Conservation (phyloP, 2,329 filamentous ascomycete genomes). For the Aspergillus tubingensis region DNA sequence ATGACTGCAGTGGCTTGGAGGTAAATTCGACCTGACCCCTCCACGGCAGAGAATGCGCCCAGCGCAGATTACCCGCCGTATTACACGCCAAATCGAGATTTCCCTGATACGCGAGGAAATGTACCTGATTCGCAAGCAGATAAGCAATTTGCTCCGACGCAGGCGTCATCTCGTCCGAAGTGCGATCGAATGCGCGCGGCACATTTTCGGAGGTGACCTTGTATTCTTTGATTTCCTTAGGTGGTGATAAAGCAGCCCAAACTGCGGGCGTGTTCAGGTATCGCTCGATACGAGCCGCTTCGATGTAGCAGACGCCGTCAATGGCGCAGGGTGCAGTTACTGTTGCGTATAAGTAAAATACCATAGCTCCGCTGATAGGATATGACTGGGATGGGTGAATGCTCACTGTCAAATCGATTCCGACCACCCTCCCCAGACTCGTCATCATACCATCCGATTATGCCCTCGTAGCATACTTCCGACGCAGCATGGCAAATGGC, state of each 20-base stretch:
- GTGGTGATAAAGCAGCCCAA: conserved; percentile 21
- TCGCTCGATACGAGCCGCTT: conserved; percentile 17
- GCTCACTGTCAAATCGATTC: conserved; percentile 29
- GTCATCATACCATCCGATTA: conserved; percentile 22
- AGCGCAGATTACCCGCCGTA: conserved; percentile 27
- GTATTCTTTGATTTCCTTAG: conserved; percentile 18
- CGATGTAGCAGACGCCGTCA: conserved; percentile 25
- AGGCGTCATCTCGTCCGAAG: conserved; percentile 18
- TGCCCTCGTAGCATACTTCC: conserved; percentile 18
- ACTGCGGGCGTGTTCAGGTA: conserved; percentile 24
- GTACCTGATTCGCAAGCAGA: conserved; percentile 17
- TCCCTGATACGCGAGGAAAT: conserved; percentile 28
- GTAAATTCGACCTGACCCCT: conserved; percentile 28
- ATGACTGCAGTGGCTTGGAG: conserved; percentile 19
- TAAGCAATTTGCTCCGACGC: conserved; percentile 3
- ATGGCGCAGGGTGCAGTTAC: conserved; percentile 25
- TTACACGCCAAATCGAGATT: conserved; percentile 32
- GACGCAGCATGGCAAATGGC: conserved; percentile 22
- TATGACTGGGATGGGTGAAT: not conserved
- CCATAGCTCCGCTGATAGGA: not conserved
- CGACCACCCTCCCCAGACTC: conserved; percentile 24
- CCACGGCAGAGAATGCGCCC: conserved; percentile 26
- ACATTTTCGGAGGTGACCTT: conserved; percentile 13
- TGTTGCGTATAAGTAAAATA: not conserved
- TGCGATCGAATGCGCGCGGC: conserved; percentile 13